Evolutionary conservation across 345 rosid species (phyloP).

Genomic region (Mallotus nudiflorus): DNA sequence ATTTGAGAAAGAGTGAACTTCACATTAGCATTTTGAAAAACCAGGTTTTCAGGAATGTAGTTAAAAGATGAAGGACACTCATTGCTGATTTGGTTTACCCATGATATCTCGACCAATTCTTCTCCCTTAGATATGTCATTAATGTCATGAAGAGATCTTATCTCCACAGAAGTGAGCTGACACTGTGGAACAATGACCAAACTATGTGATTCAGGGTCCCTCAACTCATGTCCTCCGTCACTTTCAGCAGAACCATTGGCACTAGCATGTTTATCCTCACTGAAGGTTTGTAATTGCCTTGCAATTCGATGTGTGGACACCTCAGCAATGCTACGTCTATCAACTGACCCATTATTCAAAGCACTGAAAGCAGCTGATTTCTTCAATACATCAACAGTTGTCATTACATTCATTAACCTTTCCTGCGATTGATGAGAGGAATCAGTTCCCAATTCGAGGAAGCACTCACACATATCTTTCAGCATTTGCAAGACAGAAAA

Average conservation of each 20-base stretch:
- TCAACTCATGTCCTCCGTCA: slow-evolving; percentile 16
- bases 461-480: slow-evolving; percentile 82
- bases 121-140: slow-evolving; percentile 71
- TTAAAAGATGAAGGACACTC: slow-evolving; percentile 57
- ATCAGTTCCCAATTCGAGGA: slow-evolving; percentile 62
- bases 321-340: slow-evolving; percentile 9
- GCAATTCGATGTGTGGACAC: slow-evolving; percentile 18
- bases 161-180: slow-evolving; percentile 46
- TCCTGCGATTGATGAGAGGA: slow-evolving; percentile 60
- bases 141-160: slow-evolving; percentile 45
- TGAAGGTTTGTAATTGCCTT: slow-evolving; percentile 1
- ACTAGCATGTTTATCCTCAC: neutral
- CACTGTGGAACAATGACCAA: slow-evolving; percentile 51
- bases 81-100: slow-evolving; percentile 67
- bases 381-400: slow-evolving; percentile 43
- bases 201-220: slow-evolving; percentile 26
- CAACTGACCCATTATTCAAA: slow-evolving; percentile 23
- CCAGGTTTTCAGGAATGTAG: slow-evolving; percentile 57
- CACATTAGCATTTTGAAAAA: slow-evolving; percentile 58
- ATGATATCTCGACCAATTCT: slow-evolving; percentile 63
- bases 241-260: slow-evolving; percentile 35
- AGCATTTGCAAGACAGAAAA: slow-evolving; percentile 64
- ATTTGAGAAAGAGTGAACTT: slow-evolving; percentile 62
- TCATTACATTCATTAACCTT: slow-evolving; percentile 36
- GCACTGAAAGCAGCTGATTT: slow-evolving; percentile 42